Evolutionary conservation across 306 rosid genomes (phyloP), one percentile per base, ranked within the genome.

Genomic region (Vigna reflexopilosa): DNA sequence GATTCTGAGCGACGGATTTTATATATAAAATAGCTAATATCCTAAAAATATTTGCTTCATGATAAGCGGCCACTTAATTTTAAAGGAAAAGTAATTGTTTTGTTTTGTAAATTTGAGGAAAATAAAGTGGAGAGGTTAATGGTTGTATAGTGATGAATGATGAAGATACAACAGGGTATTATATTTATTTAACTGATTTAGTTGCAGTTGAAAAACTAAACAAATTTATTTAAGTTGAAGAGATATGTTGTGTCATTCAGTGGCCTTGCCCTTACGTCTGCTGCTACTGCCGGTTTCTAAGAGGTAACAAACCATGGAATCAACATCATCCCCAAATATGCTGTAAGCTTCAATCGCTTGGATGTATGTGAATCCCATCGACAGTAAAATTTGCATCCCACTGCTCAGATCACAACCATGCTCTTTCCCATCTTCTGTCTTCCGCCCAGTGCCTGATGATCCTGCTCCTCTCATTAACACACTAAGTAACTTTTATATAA

Each of bases 201-300:
- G 49, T 48, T 45, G 63, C 0, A 65, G 54, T 6, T 77, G 4
- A 40, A 45, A 66, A 50, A 66, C 55, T 51, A 20, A 34, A 67
- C 71, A 11, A 36, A 45, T 28, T 30, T 69, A 68, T 57, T 30
- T 19, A 14, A 68, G 57, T 67, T 2, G 26, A 49, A 59, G 7
- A 30, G 50, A 12, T 13, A 44, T 44, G 49, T 11, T 7, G 45
- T 2, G 3, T 85, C 83, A 90, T 81, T 95, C 97, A 24, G 97
- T 88, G 56, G 98, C 99, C 89, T 95, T 95, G 55, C 99, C 98
- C 83, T 95, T 95, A 44, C 92, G 87, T 80, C 97, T 84, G 92
- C 91, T 83, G 82, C 91, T 86, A 71, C 85, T 88, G 80, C 89
- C 87, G 32, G 93, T 89, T 83, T 95, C 99, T 86, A 93, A 63